phyloP scores from a whole-genome alignment of 805 yeast genomes.

The Pichia californica region DNA sequence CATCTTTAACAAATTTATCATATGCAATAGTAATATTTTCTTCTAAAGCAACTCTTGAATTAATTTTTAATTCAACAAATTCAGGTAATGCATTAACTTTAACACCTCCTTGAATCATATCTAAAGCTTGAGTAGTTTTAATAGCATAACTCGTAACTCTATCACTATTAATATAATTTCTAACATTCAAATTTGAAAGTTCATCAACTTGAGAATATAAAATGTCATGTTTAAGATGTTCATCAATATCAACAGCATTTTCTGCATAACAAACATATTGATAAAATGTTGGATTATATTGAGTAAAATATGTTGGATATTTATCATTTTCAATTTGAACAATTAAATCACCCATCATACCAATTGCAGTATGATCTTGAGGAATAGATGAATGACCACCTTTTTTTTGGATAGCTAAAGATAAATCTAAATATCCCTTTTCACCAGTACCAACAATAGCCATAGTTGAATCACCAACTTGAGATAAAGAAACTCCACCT shows the following conservation, averaged over 20 bases:
- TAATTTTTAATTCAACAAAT: conserved; percentile 36
- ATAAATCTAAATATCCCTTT: conserved; percentile 39
- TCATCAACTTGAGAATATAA: conserved; percentile 32
- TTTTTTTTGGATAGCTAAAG: conserved; percentile 36
- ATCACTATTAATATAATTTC: conserved; percentile 28
- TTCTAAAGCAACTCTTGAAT: conserved; percentile 43
- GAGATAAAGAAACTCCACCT: conserved; percentile 31
- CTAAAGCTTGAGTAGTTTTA: conserved; percentile 43
- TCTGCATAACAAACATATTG: conserved; percentile 43
- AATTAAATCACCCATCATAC: conserved; percentile 38
- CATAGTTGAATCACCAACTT: conserved; percentile 33
- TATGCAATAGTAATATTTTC: conserved; percentile 31
- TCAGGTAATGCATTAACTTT: conserved; percentile 48
- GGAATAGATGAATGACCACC: conserved; percentile 51
- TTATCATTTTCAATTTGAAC: conserved; percentile 33
- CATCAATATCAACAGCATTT: conserved; percentile 32
- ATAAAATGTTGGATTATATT: conserved; percentile 38
- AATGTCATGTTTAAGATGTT: conserved; percentile 31
- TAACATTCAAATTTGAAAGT: conserved; percentile 33
- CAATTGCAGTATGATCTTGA: conserved; percentile 43
- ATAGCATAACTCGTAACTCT: conserved; percentile 31
- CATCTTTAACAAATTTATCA: conserved; percentile 29
- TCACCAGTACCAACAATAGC: conserved; percentile 43
- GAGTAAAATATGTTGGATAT: conserved; percentile 34
- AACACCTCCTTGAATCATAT: conserved; percentile 42